Conservation (phyloP, 768 basidiomycete genomes). For the Lentinula aciculospora region DNA sequence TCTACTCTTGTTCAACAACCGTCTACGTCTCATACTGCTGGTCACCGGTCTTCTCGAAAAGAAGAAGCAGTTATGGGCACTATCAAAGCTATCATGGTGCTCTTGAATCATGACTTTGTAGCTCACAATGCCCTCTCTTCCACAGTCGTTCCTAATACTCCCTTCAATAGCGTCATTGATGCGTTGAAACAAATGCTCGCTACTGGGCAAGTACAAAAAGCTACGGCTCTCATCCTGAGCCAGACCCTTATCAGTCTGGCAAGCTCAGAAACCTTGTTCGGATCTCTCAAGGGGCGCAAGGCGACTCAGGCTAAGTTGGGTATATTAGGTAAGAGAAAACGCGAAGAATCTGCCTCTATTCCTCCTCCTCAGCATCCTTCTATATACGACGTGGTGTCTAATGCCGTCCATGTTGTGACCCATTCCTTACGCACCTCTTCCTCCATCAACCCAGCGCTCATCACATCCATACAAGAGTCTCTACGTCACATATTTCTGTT, state of each 20-base stretch:
- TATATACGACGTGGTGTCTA: constrained; percentile 50
- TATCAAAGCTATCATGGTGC: constrained; percentile 55
- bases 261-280: constrained; percentile 60
- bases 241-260: constrained; percentile 61
- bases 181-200: constrained; percentile 45
- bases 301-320: constrained; percentile 58
- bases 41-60: constrained; percentile 27
- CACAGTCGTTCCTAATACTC: constrained; percentile 40
- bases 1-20: neutral
- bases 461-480: constrained; percentile 66
- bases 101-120: constrained; percentile 49
- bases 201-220: constrained; percentile 43
- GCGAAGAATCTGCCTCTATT: constrained; percentile 31
- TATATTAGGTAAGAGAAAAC: constrained; percentile 66
- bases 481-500: constrained; percentile 79
- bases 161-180: constrained; percentile 48
- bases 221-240: constrained; percentile 51
- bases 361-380: constrained; percentile 28
- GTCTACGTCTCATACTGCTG: constrained; percentile 18
- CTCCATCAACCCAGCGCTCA: constrained; percentile 48
- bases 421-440: constrained; percentile 40
- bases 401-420: constrained; percentile 55
- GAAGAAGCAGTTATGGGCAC: constrained; percentile 59
- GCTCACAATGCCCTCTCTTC: constrained; percentile 51
- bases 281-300: constrained; percentile 57